A percentile compares a stretch with the other conserved stretches of the same genome.
These are phyloP conservation scores for Talaromyces sp. DNA, from an alignment of 2,329 filamentous ascomycete genomes.

Conservation along the genomic window DNA sequence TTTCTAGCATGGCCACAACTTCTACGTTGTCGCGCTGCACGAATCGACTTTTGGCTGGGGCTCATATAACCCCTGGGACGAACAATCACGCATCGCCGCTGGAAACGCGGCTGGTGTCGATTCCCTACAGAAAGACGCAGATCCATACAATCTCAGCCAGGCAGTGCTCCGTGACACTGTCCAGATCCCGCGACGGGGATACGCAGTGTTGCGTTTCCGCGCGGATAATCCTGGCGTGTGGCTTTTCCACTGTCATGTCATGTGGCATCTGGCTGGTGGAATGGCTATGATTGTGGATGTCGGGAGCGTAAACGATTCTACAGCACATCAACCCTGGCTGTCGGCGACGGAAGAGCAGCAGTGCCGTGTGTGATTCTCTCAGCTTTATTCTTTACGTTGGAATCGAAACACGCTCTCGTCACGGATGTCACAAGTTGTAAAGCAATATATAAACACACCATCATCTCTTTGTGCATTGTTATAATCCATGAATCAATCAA, in stretches of 20 bases:
- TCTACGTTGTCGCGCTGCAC: constrained; percentile 49
- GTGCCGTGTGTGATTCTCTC: not conserved
- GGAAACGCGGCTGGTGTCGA: constrained; percentile 11
- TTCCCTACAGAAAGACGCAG: constrained; percentile 14
- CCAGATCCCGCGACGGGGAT: constrained; percentile 48
- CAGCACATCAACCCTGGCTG: constrained; percentile 7
- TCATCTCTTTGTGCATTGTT: not conserved
- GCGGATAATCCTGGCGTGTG: constrained; percentile 50
- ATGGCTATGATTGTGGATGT: constrained; percentile 39
- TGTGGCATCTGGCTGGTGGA: constrained; percentile 46
- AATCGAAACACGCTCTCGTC: not conserved
- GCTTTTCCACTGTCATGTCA: constrained; percentile 47
- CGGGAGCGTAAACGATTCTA: constrained; percentile 13
- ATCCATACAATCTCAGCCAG: constrained; percentile 21
- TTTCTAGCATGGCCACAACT: constrained; percentile 65
- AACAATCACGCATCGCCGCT: constrained; percentile 3
- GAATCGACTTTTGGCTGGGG: constrained; percentile 17
- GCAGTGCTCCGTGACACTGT: constrained; percentile 49
- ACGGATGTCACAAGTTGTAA: not conserved
- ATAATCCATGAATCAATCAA: not conserved
- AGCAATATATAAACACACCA: not conserved
- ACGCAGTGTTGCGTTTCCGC: constrained; percentile 51
- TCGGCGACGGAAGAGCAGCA: not conserved
- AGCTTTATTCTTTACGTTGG: not conserved
- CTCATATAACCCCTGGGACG: constrained; percentile 22